Evolutionary conservation across 2,329 filamentous ascomycete genomes (phyloP), one percentile per base, ranked within the genome.

Genomic region (Rachicladosporium sp.): DNA sequence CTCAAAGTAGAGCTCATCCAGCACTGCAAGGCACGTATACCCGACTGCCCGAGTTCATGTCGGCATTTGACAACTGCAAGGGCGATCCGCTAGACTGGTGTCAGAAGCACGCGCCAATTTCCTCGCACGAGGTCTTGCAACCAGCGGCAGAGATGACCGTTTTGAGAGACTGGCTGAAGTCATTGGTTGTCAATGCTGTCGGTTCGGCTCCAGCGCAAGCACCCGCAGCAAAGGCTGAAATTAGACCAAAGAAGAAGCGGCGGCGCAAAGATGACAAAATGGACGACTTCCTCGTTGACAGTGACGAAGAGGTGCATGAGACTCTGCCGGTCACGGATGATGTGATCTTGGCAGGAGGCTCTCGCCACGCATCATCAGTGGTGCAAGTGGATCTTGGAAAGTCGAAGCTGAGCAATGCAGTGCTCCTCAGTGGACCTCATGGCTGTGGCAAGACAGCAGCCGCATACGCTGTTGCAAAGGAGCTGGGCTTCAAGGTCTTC

Each of bases 401-500:
- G 6, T 27, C 6, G 3, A 74, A 73, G 35, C 57, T 80, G 23
- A 71, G 71, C 37, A 95, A 95, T 60, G 75, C 80, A 0, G 74
- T 95, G 10, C 66, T 98, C 5, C 69, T 98, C 27, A 95, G 86
- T 53, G 91, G 91, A 0, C 86, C 89, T 2, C 72, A 83, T 48
- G 91, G 91, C 0, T 89, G 82, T 56, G 93, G 91, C 2, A 98
- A 98, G 64, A 93, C 88, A 9, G 88, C 93, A 4, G 78, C 87
- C 1, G 82, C 95, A 0, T 88, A 93, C 59, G 91, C 91, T 3
- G 82, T 88, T 33, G 89, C 91, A 3, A 89, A 84, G 53, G 89
- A 98, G 61, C 70, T 96, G 10, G 86, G 76, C 1, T 96, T 93
- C 54, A 88, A 94, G 52, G 74, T 98, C 1, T 98, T 98, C 49